Conservation (phyloP, 179 eudicot species). For the Monotropa hypopitys region DNA sequence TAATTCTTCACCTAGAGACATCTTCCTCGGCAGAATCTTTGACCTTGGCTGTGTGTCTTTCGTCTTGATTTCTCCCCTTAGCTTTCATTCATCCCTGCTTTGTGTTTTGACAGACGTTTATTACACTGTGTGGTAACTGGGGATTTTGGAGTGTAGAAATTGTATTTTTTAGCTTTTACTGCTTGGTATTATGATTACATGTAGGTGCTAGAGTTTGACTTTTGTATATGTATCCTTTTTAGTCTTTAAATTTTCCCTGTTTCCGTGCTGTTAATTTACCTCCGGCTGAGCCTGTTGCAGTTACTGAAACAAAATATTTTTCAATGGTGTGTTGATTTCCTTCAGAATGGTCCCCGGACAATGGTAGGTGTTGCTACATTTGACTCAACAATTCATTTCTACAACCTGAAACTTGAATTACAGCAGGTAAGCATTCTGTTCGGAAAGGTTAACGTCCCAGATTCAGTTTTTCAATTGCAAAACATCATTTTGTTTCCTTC, state of each 20-base stretch:
- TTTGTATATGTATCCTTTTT: not conserved
- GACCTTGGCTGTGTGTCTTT: not conserved
- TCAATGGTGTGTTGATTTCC: constrained; percentile 8
- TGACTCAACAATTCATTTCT: constrained; percentile 89
- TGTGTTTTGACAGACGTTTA: not conserved
- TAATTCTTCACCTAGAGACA: not conserved
- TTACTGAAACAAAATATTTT: not conserved
- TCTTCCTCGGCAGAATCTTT: not conserved
- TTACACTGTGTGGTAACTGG: not conserved
- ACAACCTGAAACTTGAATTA: constrained; percentile 72
- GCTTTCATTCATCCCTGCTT: not conserved
- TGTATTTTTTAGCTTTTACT: not conserved
- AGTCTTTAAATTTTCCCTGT: not conserved
- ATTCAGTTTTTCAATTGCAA: not conserved
- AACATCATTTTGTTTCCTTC: not conserved
- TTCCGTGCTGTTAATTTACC: not conserved
- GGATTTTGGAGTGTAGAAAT: not conserved
- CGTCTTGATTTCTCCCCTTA: not conserved
- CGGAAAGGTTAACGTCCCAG: too few species aligned
- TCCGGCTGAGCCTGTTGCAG: not conserved
- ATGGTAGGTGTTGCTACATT: constrained; percentile 89
- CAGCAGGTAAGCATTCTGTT: constrained; percentile 55
- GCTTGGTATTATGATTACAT: not conserved
- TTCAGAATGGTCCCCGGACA: constrained; percentile 87
- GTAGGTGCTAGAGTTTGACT: not conserved